These are phyloP conservation scores for Ophiocordyceps unilateralis DNA, from an alignment of 2,329 filamentous ascomycete species.

Conservation along the genomic window DNA sequence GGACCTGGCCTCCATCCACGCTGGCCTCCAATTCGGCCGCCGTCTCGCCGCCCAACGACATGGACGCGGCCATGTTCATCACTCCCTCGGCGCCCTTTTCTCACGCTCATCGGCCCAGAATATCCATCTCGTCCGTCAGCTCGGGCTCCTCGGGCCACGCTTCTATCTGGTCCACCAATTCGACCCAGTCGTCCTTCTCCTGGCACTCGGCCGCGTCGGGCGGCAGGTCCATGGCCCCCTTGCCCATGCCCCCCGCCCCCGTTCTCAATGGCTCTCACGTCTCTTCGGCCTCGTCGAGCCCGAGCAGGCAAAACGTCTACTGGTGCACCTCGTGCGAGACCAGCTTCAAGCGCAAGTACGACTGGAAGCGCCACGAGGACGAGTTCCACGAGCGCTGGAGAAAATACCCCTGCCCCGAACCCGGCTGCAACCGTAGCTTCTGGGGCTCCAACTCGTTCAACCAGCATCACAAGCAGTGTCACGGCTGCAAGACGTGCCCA, in stretches of 20 bases:
- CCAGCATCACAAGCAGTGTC: constrained; percentile 48
- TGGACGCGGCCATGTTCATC: constrained; percentile 14
- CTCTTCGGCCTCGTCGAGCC: constrained; percentile 10
- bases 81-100: constrained; percentile 19
- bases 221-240: constrained; percentile 17
- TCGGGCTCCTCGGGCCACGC: constrained; percentile 31
- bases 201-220: constrained; percentile 19
- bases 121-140: constrained; percentile 32
- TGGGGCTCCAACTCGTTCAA: constrained; percentile 53
- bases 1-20: constrained; percentile 6
- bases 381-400: constrained; percentile 53
- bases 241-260: constrained; percentile 17
- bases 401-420: constrained; percentile 48
- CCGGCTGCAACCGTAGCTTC: constrained; percentile 47
- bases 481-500: constrained; percentile 46
- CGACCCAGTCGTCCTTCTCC: constrained; percentile 21
- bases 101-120: constrained; percentile 21
- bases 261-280: constrained; percentile 16
- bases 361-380: constrained; percentile 54
- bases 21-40: constrained; percentile 2
- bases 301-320: constrained; percentile 28
- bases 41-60: too few species aligned
- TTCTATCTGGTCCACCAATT: constrained; percentile 27
- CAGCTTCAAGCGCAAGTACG: constrained; percentile 49
- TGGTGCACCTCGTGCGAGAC: constrained; percentile 44